Conservation (phyloP, 345 rosid species). For the Bretschneidera sinensis region DNA sequence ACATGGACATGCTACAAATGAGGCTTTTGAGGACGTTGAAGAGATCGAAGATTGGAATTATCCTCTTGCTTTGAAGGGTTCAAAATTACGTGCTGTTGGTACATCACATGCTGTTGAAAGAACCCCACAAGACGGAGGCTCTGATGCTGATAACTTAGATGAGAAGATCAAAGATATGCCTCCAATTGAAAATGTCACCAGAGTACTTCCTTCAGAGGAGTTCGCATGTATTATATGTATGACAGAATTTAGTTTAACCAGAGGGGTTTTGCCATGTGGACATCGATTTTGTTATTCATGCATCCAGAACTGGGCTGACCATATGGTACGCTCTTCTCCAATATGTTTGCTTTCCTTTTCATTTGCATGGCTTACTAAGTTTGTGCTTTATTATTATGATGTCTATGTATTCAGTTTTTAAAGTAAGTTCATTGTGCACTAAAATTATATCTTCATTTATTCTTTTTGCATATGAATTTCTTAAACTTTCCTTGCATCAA, state of each 20-base stretch:
- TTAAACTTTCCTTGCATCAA: not conserved
- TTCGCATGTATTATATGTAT: conserved; percentile 89
- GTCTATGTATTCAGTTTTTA: not conserved
- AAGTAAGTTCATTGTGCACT: not conserved
- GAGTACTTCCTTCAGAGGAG: conserved; percentile 34
- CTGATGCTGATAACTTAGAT: conserved; percentile 18
- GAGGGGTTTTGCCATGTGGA: conserved; percentile 88
- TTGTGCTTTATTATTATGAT: not conserved
- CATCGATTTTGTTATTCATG: conserved; percentile 95
- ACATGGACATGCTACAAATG: conserved; percentile 19
- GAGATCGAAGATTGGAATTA: conserved; percentile 28
- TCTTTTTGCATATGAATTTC: not conserved
- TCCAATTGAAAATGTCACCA: conserved; percentile 20
- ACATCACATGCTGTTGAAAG: conserved; percentile 10
- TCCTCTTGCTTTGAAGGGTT: conserved; percentile 15
- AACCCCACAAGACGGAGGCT: conserved; percentile 21
- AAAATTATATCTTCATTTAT: not conserved
- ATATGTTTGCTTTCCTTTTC: not conserved
- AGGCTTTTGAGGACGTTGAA: conserved; percentile 34
- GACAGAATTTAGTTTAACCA: conserved; percentile 81
- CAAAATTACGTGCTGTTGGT: conserved; percentile 14
- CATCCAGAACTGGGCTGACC: conserved; percentile 79
- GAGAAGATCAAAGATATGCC: conserved; percentile 18
- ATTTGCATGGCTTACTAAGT: not conserved
- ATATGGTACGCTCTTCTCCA: conserved; percentile 42